Base-by-base conservation (phyloP, 176 grass and related monocot genomes). In the Eleusine indica region DNA sequence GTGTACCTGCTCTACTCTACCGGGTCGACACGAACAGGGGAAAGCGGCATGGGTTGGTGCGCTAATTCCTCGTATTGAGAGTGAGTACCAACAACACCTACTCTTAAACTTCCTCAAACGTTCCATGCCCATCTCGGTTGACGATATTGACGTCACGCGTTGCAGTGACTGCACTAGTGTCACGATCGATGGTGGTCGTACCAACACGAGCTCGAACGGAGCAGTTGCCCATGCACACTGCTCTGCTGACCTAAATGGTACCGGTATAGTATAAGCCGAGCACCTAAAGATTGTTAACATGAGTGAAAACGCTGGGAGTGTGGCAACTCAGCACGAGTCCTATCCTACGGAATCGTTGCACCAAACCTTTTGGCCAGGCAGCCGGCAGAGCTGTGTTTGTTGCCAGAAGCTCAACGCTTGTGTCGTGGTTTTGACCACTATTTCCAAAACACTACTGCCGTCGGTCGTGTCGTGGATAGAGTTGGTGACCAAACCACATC, bases 401-500 rank as follows among this genome's bases (percentile, higher is more conserved):
- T 15, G 64, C 82, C 32, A 35, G 41, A 84, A 84, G 61, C 25
- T 13, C 35, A 56, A 46, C 61, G 84, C 73, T 29, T 2, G 41
- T 25, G 84, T 16, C 25, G 84, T 78, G 49, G 82, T 48, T 75
- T 81, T 77, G 82, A 76, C 54, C 71, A 21, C 65, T 15, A 40
- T 38, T 48, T 32, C n/a, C 37, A 9, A 67, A 16, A n/a, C 44
- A 32, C 40, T 75, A 18, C n/a, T 44, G 81, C 21, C 69, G 18
- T 68, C 63, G 25, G 66, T 79, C 67, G 9, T 32, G 12, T 21
- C 46, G 51, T 71, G 53, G 76, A 30, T 70, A 75, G 63, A 90
- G 80, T 84, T 52, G 89, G 81, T 80, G 80, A 76, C 84, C 75
- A 52, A 84, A 90, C 54, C 80, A 68, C 80, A 80, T 75, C 47